These are phyloP conservation scores for Boletus subparvulus DNA, from an alignment of 768 basidiomycete genomes.

Conservation along the genomic window DNA sequence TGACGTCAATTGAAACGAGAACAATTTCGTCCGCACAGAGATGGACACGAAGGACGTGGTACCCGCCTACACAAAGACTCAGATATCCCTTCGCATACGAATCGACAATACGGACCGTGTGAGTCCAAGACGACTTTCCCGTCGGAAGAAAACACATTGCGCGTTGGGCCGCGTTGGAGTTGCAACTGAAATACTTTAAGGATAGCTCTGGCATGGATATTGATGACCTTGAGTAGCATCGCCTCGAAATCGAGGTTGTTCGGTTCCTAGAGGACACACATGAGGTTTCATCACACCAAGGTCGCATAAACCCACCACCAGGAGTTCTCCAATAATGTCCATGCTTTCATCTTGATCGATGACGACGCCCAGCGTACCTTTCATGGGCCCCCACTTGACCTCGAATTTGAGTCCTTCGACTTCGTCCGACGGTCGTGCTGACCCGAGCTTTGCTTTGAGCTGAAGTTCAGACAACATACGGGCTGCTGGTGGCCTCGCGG, in stretches of 20 bases:
- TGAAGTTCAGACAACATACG: constrained; percentile 63
- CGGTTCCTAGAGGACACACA: constrained; percentile 46
- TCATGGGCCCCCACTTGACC: constrained; percentile 77
- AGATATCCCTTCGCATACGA: neutral
- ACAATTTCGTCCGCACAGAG: constrained; percentile 78
- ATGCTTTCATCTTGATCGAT: constrained; percentile 49
- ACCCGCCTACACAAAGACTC: constrained; percentile 41
- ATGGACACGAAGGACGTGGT: constrained; percentile 61
- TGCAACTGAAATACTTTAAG: constrained; percentile 55
- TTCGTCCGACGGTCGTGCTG: constrained; percentile 63
- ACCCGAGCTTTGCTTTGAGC: constrained; percentile 58
- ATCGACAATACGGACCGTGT: constrained; percentile 46
- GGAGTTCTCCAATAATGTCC: constrained; percentile 43
- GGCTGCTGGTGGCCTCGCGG: constrained; percentile 52
- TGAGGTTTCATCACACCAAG: neutral
- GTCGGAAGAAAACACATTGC: constrained; percentile 58
- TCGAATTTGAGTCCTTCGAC: constrained; percentile 67
- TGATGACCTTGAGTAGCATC: constrained; percentile 60
- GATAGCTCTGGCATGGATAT: constrained; percentile 63
- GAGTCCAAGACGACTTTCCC: constrained; percentile 56
- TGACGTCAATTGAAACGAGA: constrained; percentile 71
- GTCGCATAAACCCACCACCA: constrained; percentile 50
- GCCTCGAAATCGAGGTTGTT: constrained; percentile 72
- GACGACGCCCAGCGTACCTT: constrained; percentile 60
- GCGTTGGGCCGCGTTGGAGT: constrained; percentile 50